Evolutionary conservation across 169 alveolate species (phyloP), one percentile per base, ranked within the genome.

Genomic region (Plasmodium gallinaceum): DNA sequence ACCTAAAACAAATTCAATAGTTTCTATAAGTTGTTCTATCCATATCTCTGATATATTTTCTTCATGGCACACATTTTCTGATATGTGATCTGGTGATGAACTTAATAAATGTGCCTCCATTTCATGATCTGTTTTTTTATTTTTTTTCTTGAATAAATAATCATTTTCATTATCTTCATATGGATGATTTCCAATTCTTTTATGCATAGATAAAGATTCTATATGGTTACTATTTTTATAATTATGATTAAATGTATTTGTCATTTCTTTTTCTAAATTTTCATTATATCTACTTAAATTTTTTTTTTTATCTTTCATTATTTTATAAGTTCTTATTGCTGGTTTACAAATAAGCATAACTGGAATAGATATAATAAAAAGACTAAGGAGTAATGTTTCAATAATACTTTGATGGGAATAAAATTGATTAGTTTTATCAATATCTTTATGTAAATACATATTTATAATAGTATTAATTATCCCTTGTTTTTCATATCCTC

Each of bases 1-100:
- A 6, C 99, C 99, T 85, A 99, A 95, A n/a, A 98, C 97, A 87
- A 97, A 99, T 95, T 99, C 99, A 48, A 98, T 99, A 9, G 99
- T 98, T 93, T 98, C 99, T 80, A 99, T 98, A 64, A 98, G 86
- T 92, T 98, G 98, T 93, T 98, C 99, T 39, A 98, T 98, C 90
- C 97, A 98, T 48, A 97, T 91, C 74, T 97, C 99, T 2, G 97
- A 95, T 57, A 90, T 58, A 69, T 93, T 94, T 65, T 89, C 86
- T 42, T 65, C 90, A 37, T 93, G 96, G 46, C 85, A 93, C 46
- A 64, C 88, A 61, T 64, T 78, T 72, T 90, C 92, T 52, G 87
- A 39, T 60, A 71, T 0, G 2, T 94, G 80, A 48, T 69, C 88
- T 48, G 87, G 73, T 18, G 88, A 54, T 22, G 92, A 93, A 22